Evolutionary conservation across 306 rosid genomes (phyloP).

Genomic region (Rosa lucieae): DNA sequence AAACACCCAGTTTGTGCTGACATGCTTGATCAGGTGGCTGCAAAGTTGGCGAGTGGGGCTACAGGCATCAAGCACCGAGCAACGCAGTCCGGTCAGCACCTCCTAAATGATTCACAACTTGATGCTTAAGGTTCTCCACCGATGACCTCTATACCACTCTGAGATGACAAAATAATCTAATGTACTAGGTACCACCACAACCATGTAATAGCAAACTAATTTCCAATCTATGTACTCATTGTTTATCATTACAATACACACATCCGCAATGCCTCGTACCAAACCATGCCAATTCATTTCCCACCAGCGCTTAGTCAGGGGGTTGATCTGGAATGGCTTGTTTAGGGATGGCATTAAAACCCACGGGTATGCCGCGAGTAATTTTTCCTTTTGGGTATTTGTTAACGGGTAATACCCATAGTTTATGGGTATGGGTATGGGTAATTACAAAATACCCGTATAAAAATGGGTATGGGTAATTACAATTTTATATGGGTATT

Average conservation of each 20-base stretch:
- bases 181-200: neutral
- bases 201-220: neutral
- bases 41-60: neutral
- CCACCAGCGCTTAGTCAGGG: neutral
- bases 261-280: neutral
- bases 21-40: neutral
- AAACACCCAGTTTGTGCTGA: slow-evolving; percentile 9
- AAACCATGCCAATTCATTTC: neutral
- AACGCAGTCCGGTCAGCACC: neutral
- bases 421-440: too few species aligned
- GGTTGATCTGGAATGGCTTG: neutral
- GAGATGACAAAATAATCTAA: neutral
- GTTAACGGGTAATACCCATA: too few species aligned
- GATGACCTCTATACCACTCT: neutral
- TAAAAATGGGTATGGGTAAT: too few species aligned
- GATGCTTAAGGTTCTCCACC: neutral
- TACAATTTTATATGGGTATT: too few species aligned
- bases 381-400: too few species aligned
- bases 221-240: neutral
- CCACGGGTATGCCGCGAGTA: too few species aligned
- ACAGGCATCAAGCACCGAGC: neutral
- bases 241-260: neutral
- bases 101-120: neutral
- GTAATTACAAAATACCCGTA: too few species aligned
- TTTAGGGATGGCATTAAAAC: too few species aligned